A percentile compares a stretch with the other conserved stretches of the same genome.
Conservation (phyloP, 768 basidiomycete genomes). For the Mycena alexandri region DNA sequence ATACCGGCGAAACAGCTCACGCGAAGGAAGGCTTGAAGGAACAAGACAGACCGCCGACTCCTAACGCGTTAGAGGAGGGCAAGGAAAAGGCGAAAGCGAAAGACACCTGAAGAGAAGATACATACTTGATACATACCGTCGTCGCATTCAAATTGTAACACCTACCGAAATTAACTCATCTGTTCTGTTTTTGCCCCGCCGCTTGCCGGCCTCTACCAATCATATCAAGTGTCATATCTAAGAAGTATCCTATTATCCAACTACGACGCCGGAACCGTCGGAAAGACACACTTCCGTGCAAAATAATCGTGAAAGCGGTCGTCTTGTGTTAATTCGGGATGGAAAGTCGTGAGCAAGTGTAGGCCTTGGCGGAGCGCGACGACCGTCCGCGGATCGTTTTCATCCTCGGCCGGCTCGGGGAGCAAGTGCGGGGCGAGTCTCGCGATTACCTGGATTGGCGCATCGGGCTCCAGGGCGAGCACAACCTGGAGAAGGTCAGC, state of each 20-base stretch:
- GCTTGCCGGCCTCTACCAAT: no score
- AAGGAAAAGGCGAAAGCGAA: no score
- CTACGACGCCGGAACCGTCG: slow-evolving; percentile 17
- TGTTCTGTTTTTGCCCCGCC: no score
- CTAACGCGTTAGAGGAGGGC: no score
- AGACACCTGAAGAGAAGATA: no score
- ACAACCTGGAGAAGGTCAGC: slow-evolving; percentile 65
- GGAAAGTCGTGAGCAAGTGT: slow-evolving; percentile 91
- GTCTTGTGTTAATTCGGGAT: slow-evolving; percentile 93
- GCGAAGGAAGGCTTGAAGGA: no score
- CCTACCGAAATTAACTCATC: no score
- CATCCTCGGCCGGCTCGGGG: slow-evolving; percentile 57
- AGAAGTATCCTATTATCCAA: slow-evolving; percentile 9
- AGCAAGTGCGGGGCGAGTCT: slow-evolving; percentile 70
- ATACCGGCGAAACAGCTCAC: no score
- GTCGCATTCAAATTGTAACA: no score
- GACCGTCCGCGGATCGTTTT: slow-evolving; percentile 71
- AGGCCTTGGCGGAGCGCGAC: slow-evolving; percentile 90
- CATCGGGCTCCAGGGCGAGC: slow-evolving; percentile 64
- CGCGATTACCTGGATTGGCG: slow-evolving; percentile 78
- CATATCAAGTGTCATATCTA: neutral
- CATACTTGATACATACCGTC: no score
- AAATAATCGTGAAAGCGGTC: slow-evolving; percentile 94
- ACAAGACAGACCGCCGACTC: no score
- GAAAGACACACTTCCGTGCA: slow-evolving; percentile 77